Evolutionary conservation across 2,329 filamentous ascomycete genomes (phyloP).

Genomic region (Colletotrichum theobromicola): DNA sequence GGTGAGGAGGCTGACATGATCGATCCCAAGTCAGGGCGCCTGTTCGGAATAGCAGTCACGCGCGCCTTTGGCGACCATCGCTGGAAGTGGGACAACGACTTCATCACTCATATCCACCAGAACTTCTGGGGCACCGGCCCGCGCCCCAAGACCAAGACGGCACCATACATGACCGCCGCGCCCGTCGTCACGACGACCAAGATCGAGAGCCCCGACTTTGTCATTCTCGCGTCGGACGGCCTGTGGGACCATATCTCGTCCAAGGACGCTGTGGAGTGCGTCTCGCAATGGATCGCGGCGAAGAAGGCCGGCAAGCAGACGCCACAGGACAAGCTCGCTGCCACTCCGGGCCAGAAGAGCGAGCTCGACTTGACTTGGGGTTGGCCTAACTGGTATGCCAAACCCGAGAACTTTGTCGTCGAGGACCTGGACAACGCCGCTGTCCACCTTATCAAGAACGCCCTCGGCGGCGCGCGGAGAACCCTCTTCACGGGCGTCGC

Average conservation of each 20-base stretch:
- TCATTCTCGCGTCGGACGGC: slow-evolving; percentile 72
- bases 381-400: slow-evolving; percentile 24
- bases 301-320: background rate
- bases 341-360: background rate
- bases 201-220: slow-evolving; percentile 55
- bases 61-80: slow-evolving; percentile 72
- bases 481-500: slow-evolving; percentile 75
- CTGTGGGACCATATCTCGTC: slow-evolving; percentile 67
- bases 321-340: slow-evolving; percentile 5
- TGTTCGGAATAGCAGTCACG: slow-evolving; percentile 66
- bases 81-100: slow-evolving; percentile 66
- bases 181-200: slow-evolving; percentile 65
- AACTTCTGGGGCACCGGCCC: slow-evolving; percentile 52
- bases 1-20: slow-evolving; percentile 62
- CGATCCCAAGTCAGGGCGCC: slow-evolving; percentile 53
- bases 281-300: slow-evolving; percentile 55
- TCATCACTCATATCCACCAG: slow-evolving; percentile 6
- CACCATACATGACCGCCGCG: slow-evolving; percentile 72
- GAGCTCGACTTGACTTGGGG: slow-evolving; percentile 24
- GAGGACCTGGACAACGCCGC: slow-evolving; percentile 75
- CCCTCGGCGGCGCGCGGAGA: slow-evolving; percentile 76
- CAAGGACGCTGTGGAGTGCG: slow-evolving; percentile 62
- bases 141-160: slow-evolving; percentile 53
- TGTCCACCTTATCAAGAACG: slow-evolving; percentile 81
- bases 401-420: slow-evolving; percentile 68